Conservation (phyloP, 2,329 filamentous ascomycete genomes). For the Penicillium frequentans region DNA sequence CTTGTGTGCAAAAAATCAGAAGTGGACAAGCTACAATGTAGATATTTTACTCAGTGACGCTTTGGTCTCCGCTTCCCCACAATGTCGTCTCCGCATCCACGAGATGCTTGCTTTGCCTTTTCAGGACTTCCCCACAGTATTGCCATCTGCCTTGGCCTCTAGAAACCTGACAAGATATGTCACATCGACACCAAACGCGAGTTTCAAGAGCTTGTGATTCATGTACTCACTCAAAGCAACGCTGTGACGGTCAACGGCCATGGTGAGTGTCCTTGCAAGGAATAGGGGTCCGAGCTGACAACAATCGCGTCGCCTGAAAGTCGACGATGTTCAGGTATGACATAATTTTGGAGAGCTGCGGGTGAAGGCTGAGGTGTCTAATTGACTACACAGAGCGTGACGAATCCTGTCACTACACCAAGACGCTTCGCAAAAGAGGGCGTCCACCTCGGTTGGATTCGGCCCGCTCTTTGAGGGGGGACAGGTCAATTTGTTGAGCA, state of each 20-base stretch:
- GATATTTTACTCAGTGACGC: too few species aligned
- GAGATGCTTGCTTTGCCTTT: background rate
- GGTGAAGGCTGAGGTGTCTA: background rate
- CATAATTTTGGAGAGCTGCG: background rate
- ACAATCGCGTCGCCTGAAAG: conserved; percentile 9
- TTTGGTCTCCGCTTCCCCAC: conserved; percentile 8
- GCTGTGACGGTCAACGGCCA: conserved; percentile 45
- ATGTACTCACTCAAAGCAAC: conserved; percentile 42
- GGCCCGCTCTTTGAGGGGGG: background rate
- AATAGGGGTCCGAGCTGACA: background rate
- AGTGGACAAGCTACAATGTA: too few species aligned
- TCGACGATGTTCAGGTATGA: conserved; percentile 22
- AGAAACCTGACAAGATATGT: background rate
- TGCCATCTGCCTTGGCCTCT: background rate
- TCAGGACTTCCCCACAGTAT: background rate
- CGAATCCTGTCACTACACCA: conserved; percentile 23
- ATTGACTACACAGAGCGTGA: conserved; percentile 10
- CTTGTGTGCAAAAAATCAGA: too few species aligned
- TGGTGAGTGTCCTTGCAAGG: conserved; percentile 35
- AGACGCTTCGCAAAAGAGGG: conserved; percentile 25
- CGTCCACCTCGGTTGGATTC: conserved; percentile 12
- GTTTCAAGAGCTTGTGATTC: conserved; percentile 38
- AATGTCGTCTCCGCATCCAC: conserved; percentile 13
- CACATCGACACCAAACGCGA: conserved; percentile 13
- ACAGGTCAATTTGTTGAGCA: background rate